Base-by-base conservation (phyloP, 2,329 filamentous ascomycete genomes). In the Nemania abortiva region DNA sequence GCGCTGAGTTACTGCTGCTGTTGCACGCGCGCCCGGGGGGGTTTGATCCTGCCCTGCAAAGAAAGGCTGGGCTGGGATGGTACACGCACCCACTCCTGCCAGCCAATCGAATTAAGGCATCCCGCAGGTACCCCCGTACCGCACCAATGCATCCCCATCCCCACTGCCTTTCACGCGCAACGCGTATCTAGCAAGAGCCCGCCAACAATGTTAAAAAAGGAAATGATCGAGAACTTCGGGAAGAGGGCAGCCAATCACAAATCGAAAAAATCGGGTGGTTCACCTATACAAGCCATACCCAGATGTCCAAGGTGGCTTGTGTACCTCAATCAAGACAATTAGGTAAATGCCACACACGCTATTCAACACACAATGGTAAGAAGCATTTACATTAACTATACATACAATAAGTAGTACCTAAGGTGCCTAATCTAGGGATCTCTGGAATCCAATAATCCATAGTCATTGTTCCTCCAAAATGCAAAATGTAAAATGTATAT, bases 41-140 rank as follows among this genome's bases (percentile, higher is more conserved):
- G 72, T 70, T 73, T 74, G 73, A 75, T 74, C 74, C 68, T 75
- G 70, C 73, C 71, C 58, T 59, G 55, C 24, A 47, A 47, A 57
- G 52, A 45, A 61, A 65, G 55, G 55, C 61, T 64, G 53, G 64
- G 64, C 56, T 59, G 37, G 57, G 31, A 39, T 58, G 37, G 61
- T 39, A 18, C 39, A 22, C 54, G 55, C 39, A 6, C 53, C 20
- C 5, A 5, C 39, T 27, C 11, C 63, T 9, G 27, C 31, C 24
- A 20, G 61, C 69, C 63, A 66, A 69, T 70, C 10, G 27, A 63
- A 66, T 37, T 57, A 29, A 37, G 42, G 39, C 64, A 52, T 1
- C 54, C 27, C 52, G 34, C 60, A 72, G 11, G 66, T 66, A 68
- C 64, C 63, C 29, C 20, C 3, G 66, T 63, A 70, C 60, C 53